Conservation (phyloP, 306 rosid species). For the Lathyrus oleraceus region DNA sequence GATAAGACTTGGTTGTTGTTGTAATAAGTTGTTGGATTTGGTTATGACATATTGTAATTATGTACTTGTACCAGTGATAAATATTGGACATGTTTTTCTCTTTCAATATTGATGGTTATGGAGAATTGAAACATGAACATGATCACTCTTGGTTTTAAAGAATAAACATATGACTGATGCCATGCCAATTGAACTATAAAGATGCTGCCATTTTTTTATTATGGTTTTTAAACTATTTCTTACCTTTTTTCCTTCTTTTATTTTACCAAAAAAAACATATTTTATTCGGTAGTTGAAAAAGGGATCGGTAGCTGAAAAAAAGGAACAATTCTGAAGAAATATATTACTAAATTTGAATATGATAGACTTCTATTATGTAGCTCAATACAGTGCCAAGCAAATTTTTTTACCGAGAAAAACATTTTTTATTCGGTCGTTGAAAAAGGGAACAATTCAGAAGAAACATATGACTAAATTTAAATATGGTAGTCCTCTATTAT, state of each 20-base stretch:
- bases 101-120: background rate
- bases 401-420: background rate
- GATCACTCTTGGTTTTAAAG: background rate
- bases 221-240: background rate
- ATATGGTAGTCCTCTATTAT: too few relatives aligned
- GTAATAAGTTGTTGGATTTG: background rate
- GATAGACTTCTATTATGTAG: too few relatives aligned
- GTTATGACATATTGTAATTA: slow-evolving; percentile 1
- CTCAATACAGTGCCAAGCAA: too few relatives aligned
- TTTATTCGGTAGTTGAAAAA: too few relatives aligned
- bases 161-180: background rate
- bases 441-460: too few relatives aligned
- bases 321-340: too few relatives aligned
- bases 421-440: background rate
- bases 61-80: background rate
- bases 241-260: background rate
- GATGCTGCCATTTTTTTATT: background rate
- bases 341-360: too few relatives aligned
- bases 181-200: background rate
- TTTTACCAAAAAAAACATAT: too few relatives aligned
- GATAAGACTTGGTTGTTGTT: too few relatives aligned
- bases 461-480: too few relatives aligned
- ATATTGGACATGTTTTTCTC: background rate
- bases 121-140: background rate
- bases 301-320: too few relatives aligned